Percentiles rank a stretch among this genome's conserved stretches.
Evolutionary conservation across 768 basidiomycete species (phyloP).

Genomic region (Termitomyces sp.): DNA sequence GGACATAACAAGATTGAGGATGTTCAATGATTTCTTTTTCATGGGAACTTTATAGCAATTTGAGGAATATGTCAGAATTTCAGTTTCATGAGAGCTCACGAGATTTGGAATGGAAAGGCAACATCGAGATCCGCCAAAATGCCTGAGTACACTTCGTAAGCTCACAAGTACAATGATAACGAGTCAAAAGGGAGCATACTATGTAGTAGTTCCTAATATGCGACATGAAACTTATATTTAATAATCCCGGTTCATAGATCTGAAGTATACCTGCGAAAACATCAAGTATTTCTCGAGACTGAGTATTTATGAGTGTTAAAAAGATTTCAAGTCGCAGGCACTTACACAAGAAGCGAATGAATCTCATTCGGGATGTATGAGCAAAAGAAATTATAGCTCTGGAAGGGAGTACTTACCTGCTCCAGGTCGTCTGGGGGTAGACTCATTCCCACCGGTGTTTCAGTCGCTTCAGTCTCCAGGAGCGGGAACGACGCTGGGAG

Average conservation of each 20-base stretch:
- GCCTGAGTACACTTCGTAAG: slow-evolving; percentile 23
- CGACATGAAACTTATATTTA: not conserved
- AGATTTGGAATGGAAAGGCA: slow-evolving; percentile 37
- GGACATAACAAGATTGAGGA: slow-evolving; percentile 54
- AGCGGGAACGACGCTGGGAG: slow-evolving; percentile 49
- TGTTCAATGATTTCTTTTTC: slow-evolving; percentile 53
- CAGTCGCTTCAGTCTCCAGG: slow-evolving; percentile 16
- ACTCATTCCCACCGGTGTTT: slow-evolving; percentile 19
- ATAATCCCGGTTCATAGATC: not conserved
- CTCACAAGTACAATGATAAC: not conserved
- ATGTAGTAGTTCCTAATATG: slow-evolving; percentile 24
- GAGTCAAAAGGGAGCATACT: slow-evolving; percentile 15
- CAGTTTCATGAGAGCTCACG: slow-evolving; percentile 22
- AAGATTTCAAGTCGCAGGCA: not conserved
- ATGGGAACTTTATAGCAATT: slow-evolving; percentile 15
- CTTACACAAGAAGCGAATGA: slow-evolving; percentile 57
- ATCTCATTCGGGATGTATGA: slow-evolving; percentile 27
- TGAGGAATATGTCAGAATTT: not conserved
- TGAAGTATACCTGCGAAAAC: slow-evolving; percentile 28
- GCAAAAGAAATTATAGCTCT: not conserved
- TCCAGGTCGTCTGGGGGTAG: slow-evolving; percentile 40
- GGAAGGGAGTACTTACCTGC: slow-evolving; percentile 31
- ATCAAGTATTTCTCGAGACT: slow-evolving; percentile 43
- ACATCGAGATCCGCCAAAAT: slow-evolving; percentile 48
- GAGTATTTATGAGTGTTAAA: not conserved